Percentiles rank a stretch among this genome's conserved stretches.
Evolutionary conservation across 2,329 filamentous ascomycete species (phyloP).

Genomic region (Falciphora oryzae): DNA sequence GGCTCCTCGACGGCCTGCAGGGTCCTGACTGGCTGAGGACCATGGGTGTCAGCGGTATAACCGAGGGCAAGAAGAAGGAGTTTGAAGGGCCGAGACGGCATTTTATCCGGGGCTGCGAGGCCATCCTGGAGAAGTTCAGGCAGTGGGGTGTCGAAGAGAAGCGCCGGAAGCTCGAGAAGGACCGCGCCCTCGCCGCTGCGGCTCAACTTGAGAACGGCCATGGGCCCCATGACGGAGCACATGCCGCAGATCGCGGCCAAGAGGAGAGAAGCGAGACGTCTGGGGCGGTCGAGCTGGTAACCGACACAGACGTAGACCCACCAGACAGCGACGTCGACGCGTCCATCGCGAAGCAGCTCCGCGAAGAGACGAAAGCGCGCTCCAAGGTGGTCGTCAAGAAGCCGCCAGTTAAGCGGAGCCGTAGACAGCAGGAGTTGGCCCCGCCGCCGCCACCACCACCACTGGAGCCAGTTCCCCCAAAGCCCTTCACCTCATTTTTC

Average conservation of each 20-base stretch:
- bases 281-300: background rate
- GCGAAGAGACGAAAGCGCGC: constrained; percentile 60
- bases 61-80: constrained; percentile 77
- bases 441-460: constrained; percentile 18
- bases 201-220: constrained; percentile 16
- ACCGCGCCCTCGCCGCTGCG: constrained; percentile 49
- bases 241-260: constrained; percentile 4
- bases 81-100: constrained; percentile 81
- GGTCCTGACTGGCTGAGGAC: constrained; percentile 89
- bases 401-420: constrained; percentile 26
- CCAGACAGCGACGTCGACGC: constrained; percentile 67
- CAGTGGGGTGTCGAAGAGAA: constrained; percentile 89
- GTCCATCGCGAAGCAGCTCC: constrained; percentile 67
- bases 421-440: constrained; percentile 19
- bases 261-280: constrained; percentile 16
- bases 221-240: constrained; percentile 10
- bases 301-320: constrained; percentile 37
- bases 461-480: constrained; percentile 34
- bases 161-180: constrained; percentile 69
- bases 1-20: constrained; percentile 72
- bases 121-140: constrained; percentile 80
- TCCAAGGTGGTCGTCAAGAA: constrained; percentile 35
- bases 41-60: constrained; percentile 82
- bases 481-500: constrained; percentile 84
- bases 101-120: constrained; percentile 77